Percentiles rank a stretch among this genome's conserved stretches.
These are phyloP conservation scores for Jacaranda mimosifolia DNA, from an alignment of 257 asterid genomes.

Conservation along the genomic window DNA sequence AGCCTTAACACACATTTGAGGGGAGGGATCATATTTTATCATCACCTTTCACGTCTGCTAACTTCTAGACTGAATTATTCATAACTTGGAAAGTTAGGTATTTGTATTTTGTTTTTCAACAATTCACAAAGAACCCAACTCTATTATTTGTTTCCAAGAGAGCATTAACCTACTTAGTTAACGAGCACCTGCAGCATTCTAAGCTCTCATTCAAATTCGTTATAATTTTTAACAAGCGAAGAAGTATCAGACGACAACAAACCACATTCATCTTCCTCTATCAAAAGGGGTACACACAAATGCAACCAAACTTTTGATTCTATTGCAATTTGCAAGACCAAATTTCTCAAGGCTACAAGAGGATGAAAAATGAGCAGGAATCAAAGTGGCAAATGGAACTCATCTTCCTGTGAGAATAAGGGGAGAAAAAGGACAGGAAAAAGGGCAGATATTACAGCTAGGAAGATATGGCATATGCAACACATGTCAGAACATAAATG, in stretches of 20 bases:
- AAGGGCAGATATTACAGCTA: background rate
- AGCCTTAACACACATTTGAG: no score
- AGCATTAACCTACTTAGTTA: no score
- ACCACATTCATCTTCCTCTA: conserved; percentile 11
- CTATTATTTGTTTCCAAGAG: no score
- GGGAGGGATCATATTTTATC: no score
- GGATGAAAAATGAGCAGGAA: background rate
- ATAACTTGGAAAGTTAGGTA: background rate
- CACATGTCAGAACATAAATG: background rate
- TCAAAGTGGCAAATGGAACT: background rate
- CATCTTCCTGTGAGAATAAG: background rate
- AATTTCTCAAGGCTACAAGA: background rate
- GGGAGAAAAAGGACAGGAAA: background rate
- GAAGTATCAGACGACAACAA: background rate
- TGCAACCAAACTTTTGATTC: background rate
- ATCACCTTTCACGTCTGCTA: background rate
- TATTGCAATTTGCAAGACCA: background rate
- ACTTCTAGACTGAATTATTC: no score
- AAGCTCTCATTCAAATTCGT: background rate
- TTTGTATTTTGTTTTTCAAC: background rate
- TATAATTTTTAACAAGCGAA: background rate
- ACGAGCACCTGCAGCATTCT: no score
- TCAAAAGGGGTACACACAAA: background rate
- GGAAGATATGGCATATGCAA: background rate
- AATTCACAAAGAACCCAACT: background rate